These are phyloP conservation scores for Agaricales sp. DNA, from an alignment of 1,284 basidiomycete genomes.

Conservation along the genomic window DNA sequence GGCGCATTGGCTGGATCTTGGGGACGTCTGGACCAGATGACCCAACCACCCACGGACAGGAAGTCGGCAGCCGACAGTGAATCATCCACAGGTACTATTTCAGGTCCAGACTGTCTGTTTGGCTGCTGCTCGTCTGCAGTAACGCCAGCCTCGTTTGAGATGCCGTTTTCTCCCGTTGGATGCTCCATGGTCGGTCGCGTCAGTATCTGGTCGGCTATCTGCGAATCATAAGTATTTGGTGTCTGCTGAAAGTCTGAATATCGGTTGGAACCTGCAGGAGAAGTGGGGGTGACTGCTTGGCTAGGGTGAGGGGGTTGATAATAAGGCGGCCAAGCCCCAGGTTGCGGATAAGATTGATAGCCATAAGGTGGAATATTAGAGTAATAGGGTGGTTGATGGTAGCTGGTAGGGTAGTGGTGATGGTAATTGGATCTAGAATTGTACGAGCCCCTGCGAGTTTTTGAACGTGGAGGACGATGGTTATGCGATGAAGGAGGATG, in stretches of 20 bases:
- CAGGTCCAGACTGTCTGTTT: no score
- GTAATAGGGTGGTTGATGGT: background rate
- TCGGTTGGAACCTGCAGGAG: background rate
- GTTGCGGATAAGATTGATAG: background rate
- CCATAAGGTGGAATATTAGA: background rate
- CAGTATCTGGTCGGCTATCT: background rate
- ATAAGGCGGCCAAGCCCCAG: background rate
- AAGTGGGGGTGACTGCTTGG: background rate
- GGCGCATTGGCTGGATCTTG: slow-evolving; percentile 48
- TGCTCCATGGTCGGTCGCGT: no score
- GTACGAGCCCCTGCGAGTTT: background rate
- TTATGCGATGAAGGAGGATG: background rate
- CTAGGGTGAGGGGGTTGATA: background rate
- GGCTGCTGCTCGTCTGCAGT: no score
- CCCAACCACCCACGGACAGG: slow-evolving; percentile 26
- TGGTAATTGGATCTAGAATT: background rate
- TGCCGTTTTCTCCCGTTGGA: no score
- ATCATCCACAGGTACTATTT: no score
- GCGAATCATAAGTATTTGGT: background rate
- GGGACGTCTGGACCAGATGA: slow-evolving; percentile 60
- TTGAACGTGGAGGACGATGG: background rate
- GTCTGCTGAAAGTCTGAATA: background rate
- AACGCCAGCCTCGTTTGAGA: no score
- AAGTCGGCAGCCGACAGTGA: background rate
- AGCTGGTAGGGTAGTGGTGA: background rate